Percentiles rank a stretch among this genome's conserved stretches.
Conservation (phyloP, 2,329 filamentous ascomycete genomes). For the Nigrospora osmanthi region DNA sequence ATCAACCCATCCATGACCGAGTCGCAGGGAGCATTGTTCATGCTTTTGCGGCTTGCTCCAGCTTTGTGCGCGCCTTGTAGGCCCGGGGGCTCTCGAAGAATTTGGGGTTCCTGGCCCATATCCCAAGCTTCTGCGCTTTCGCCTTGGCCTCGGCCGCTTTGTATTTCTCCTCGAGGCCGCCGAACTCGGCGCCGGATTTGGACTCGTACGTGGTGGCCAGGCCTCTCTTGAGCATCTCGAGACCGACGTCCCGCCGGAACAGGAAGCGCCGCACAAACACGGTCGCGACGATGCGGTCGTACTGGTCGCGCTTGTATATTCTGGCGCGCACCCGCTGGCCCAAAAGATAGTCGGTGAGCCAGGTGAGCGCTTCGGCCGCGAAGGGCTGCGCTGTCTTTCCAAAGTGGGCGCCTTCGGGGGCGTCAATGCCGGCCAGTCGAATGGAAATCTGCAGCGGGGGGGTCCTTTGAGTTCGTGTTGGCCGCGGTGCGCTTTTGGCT, state of each 20-base stretch:
- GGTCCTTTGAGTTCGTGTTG: background rate
- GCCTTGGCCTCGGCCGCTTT: constrained; percentile 59
- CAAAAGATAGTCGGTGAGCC: constrained; percentile 67
- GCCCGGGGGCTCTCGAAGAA: constrained; percentile 76
- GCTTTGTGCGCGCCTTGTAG: constrained; percentile 60
- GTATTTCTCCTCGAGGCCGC: constrained; percentile 58
- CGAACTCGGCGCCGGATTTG: constrained; percentile 84
- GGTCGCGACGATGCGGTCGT: constrained; percentile 81
- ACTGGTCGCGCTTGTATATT: constrained; percentile 82
- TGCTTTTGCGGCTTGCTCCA: constrained; percentile 13
- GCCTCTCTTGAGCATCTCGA: constrained; percentile 81
- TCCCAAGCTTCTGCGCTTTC: constrained; percentile 55
- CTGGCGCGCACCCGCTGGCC: constrained; percentile 71
- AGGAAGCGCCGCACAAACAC: constrained; percentile 66
- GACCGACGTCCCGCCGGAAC: constrained; percentile 70
- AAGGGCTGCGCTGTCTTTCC: constrained; percentile 81
- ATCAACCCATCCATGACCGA: too few species aligned
- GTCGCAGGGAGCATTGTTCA: background rate
- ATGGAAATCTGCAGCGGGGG: constrained; percentile 64
- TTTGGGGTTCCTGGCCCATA: constrained; percentile 64
- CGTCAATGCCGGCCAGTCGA: constrained; percentile 85
- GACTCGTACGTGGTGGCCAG: constrained; percentile 91
- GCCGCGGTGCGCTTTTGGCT: background rate
- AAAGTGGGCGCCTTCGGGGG: constrained; percentile 89
- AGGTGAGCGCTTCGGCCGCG: constrained; percentile 70